Percentiles rank a stretch among this genome's conserved stretches.
Conservation (phyloP, 805 yeast genomes). For the Barnettozyma populi region DNA sequence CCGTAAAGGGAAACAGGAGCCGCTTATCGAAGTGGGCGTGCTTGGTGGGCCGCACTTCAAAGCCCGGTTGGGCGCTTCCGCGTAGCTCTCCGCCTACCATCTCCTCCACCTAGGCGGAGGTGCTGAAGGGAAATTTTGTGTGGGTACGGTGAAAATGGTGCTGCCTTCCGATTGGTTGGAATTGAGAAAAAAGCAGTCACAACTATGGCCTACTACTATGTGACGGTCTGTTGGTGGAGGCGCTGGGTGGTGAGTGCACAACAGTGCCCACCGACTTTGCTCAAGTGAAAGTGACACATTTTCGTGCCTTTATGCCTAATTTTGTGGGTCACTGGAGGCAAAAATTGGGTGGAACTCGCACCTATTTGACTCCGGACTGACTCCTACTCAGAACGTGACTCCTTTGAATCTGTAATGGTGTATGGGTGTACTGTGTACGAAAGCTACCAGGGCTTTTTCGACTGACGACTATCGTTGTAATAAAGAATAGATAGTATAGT, state of each 20-base stretch:
- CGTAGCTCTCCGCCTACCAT: not conserved
- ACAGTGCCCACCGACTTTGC: not conserved
- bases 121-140: not conserved
- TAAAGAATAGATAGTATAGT: too few species aligned
- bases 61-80: not conserved
- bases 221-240: not conserved
- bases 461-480: too few species aligned
- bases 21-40: slow-evolving; percentile 3
- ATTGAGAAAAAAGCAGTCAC: slow-evolving; percentile 4
- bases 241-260: not conserved
- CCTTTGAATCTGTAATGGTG: not conserved
- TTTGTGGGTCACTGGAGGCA: not conserved
- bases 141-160: not conserved
- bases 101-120: not conserved
- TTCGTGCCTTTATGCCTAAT: not conserved
- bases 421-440: not conserved
- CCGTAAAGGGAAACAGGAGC: slow-evolving; percentile 7
- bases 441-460: too few species aligned
- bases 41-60: not conserved
- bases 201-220: not conserved
- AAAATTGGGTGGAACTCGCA: not conserved
- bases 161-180: slow-evolving; percentile 14
- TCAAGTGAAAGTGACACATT: slow-evolving; percentile 5
- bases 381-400: not conserved
- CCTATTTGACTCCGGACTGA: not conserved